These are phyloP conservation scores for Colletotrichum cuscutae DNA, from an alignment of 2,329 filamentous ascomycete species.

Conservation along the genomic window DNA sequence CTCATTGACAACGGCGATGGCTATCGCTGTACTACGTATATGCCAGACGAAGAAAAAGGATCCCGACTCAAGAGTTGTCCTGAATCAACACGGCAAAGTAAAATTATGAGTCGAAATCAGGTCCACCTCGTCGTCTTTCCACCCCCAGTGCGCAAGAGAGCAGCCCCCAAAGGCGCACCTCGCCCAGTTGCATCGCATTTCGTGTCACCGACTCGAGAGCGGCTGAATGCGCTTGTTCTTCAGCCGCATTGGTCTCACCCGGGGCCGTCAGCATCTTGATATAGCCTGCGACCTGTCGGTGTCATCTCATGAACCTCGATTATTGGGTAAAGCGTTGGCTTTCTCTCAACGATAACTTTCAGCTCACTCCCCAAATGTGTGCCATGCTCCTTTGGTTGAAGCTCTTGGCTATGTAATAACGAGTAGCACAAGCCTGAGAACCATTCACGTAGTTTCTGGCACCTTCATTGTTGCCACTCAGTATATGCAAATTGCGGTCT, in stretches of 20 bases:
- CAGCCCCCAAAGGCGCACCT: background rate
- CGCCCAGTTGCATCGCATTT: background rate
- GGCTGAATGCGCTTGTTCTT: constrained; percentile 13
- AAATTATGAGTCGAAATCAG: background rate
- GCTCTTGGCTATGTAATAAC: background rate
- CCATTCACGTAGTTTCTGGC: background rate
- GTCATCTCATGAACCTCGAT: background rate
- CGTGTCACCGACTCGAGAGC: background rate
- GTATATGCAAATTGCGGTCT: background rate
- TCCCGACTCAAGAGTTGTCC: background rate
- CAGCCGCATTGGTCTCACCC: constrained; percentile 12
- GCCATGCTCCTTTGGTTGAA: background rate
- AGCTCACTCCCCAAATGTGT: background rate
- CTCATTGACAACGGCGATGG: background rate
- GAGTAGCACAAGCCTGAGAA: background rate
- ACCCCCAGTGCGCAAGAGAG: background rate
- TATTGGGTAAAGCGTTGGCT: background rate
- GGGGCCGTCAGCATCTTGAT: background rate
- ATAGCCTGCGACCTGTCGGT: background rate
- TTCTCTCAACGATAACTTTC: background rate
- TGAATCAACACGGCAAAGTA: background rate
- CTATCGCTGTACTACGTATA: background rate
- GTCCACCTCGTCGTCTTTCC: background rate
- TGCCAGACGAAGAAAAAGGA: background rate
- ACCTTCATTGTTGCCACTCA: background rate